These are phyloP conservation scores for Spathaspora girioi DNA, from an alignment of 805 yeast genomes.

Conservation along the genomic window DNA sequence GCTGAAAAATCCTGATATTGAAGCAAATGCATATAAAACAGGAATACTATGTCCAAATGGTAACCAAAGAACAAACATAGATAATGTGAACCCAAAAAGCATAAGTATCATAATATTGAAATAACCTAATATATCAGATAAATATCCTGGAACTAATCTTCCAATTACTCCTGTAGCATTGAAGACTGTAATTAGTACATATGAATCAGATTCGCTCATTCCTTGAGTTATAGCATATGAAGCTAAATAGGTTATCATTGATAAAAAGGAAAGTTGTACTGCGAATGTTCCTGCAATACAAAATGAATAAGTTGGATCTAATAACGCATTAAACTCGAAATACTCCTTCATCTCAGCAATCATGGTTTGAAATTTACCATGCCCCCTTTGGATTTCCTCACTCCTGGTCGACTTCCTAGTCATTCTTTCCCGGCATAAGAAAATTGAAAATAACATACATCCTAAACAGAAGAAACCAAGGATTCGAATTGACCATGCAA, in stretches of 20 bases:
- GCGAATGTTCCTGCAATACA: slow-evolving; percentile 40
- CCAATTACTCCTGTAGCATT: slow-evolving; percentile 49
- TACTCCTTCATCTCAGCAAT: slow-evolving; percentile 12
- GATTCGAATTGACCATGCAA: slow-evolving; percentile 55
- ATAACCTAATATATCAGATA: slow-evolving; percentile 53
- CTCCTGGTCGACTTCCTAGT: slow-evolving; percentile 4
- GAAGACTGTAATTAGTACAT: slow-evolving; percentile 43
- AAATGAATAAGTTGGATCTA: slow-evolving; percentile 31
- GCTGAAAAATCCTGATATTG: slow-evolving; percentile 53
- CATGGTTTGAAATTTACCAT: too few species aligned
- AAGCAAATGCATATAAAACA: slow-evolving; percentile 50
- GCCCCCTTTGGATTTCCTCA: slow-evolving; percentile 4
- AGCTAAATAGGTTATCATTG: slow-evolving; percentile 52
- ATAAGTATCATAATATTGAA: slow-evolving; percentile 54
- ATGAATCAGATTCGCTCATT: slow-evolving; percentile 38
- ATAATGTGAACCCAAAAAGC: slow-evolving; percentile 41
- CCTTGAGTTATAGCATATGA: slow-evolving; percentile 55
- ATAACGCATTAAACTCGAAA: slow-evolving; percentile 37
- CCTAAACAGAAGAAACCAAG: slow-evolving; percentile 33
- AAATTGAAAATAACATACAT: slow-evolving; percentile 21
- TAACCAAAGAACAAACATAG: slow-evolving; percentile 58
- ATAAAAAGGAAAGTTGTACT: slow-evolving; percentile 50
- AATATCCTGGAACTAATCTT: slow-evolving; percentile 49
- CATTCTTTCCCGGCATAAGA: slow-evolving; percentile 27
- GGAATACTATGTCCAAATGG: slow-evolving; percentile 51